These are phyloP conservation scores for Ogataea nakhonphanomensis DNA, from an alignment of 805 yeast species.

Conservation along the genomic window DNA sequence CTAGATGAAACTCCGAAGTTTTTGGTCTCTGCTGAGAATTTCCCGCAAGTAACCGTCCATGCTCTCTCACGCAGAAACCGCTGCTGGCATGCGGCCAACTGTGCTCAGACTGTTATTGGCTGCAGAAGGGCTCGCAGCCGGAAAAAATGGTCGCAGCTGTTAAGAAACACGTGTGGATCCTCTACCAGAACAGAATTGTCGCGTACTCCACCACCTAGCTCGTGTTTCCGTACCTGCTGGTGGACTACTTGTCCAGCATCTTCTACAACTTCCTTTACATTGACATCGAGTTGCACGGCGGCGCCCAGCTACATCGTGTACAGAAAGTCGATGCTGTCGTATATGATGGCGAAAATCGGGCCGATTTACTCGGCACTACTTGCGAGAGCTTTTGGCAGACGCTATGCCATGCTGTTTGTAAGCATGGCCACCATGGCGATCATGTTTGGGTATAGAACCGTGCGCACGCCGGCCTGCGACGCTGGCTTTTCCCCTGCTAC, in stretches of 20 bases:
- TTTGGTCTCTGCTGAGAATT: slow-evolving; percentile 34
- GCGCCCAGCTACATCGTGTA: slow-evolving; percentile 35
- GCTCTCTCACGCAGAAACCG: slow-evolving; percentile 40
- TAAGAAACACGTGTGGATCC: slow-evolving; percentile 1
- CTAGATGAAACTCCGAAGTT: slow-evolving; percentile 38
- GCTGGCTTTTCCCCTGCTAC: slow-evolving; percentile 38
- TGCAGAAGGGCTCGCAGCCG: background rate
- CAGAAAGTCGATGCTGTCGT: slow-evolving; percentile 42
- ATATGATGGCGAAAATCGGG: slow-evolving; percentile 40
- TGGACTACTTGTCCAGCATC: slow-evolving; percentile 39
- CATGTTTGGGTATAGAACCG: slow-evolving; percentile 55
- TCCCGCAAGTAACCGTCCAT: slow-evolving; percentile 38
- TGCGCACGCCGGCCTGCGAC: slow-evolving; percentile 47
- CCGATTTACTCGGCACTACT: background rate
- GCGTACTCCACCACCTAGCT: slow-evolving; percentile 22
- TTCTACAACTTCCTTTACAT: slow-evolving; percentile 48
- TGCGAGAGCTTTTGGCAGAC: slow-evolving; percentile 38
- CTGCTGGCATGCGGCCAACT: slow-evolving; percentile 36
- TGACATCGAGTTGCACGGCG: slow-evolving; percentile 43
- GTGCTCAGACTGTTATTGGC: background rate
- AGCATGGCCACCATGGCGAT: slow-evolving; percentile 49
- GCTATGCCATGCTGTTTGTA: slow-evolving; percentile 48
- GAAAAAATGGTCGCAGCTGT: slow-evolving; percentile 31
- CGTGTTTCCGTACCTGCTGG: slow-evolving; percentile 1
- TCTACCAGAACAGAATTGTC: slow-evolving; percentile 37